Conservation (phyloP, 2,329 filamentous ascomycete species). For the Huntiella abstrusa region DNA sequence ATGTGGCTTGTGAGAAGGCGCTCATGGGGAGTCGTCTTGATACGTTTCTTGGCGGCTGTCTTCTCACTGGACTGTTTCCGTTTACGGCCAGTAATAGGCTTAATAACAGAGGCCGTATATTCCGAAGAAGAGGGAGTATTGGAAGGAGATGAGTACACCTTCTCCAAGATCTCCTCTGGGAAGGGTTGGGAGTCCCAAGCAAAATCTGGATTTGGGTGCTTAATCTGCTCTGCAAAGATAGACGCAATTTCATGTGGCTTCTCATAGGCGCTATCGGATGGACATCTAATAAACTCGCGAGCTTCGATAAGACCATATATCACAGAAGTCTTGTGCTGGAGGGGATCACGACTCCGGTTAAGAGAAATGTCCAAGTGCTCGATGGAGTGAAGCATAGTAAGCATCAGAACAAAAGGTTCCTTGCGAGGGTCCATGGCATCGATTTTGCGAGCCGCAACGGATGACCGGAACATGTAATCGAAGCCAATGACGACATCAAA, state of each 20-base stretch:
- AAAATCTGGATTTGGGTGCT: conserved; percentile 21
- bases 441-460: conserved; percentile 15
- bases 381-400: conserved; percentile 32
- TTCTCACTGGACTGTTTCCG: conserved; percentile 18
- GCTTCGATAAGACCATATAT: conserved; percentile 21
- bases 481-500: conserved; percentile 35
- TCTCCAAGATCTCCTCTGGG: conserved; percentile 30
- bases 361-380: conserved; percentile 35
- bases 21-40: conserved; percentile 1
- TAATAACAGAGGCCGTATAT: not conserved
- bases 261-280: conserved; percentile 19
- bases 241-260: conserved; percentile 29
- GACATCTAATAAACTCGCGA: conserved; percentile 22
- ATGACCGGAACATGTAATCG: conserved; percentile 29
- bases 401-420: conserved; percentile 27
- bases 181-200: conserved; percentile 29
- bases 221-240: conserved; percentile 28
- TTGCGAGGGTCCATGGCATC: conserved; percentile 14
- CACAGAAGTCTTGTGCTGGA: conserved; percentile 30
- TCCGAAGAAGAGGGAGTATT: conserved; percentile 1
- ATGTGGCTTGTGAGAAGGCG: not conserved
- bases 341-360: conserved; percentile 16
- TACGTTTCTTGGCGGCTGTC: conserved; percentile 5
- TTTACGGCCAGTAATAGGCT: conserved; percentile 18
- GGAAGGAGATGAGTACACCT: conserved; percentile 23